phyloP scores from a whole-genome alignment of 768 basidiomycete species.

The Sarcodon sp. region DNA sequence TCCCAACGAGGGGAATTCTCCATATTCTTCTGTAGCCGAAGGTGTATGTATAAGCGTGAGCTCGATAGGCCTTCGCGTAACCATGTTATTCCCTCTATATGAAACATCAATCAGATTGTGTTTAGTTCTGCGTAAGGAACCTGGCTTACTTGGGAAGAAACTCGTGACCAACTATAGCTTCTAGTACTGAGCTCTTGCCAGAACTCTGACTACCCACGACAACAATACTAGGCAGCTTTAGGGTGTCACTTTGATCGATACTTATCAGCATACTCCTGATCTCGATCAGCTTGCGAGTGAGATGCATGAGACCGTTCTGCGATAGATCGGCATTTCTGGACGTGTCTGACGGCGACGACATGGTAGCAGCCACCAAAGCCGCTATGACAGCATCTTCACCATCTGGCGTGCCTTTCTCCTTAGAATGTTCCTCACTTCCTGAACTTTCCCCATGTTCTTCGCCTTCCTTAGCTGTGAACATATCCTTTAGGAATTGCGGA shows the following conservation, averaged over 20 bases:
- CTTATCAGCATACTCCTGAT: conserved; percentile 90
- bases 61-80: conserved; percentile 95
- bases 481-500: conserved; percentile 57
- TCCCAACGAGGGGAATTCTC: conserved; percentile 87
- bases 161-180: conserved; percentile 95
- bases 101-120: neutral
- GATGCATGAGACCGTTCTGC: conserved; percentile 81
- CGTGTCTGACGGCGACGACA: conserved; percentile 64
- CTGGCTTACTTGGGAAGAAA: conserved; percentile 91
- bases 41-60: conserved; percentile 94
- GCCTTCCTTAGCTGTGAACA: conserved; percentile 24
- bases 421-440: conserved; percentile 20
- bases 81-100: conserved; percentile 94
- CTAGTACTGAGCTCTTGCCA: conserved; percentile 95
- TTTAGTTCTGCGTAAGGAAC: neutral
- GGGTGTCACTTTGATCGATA: conserved; percentile 89
- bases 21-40: conserved; percentile 60
- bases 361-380: conserved; percentile 62
- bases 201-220: conserved; percentile 98
- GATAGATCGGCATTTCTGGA: conserved; percentile 22
- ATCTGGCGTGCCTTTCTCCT: conserved; percentile 25
- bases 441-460: conserved; percentile 10
- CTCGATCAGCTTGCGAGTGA: conserved; percentile 92
- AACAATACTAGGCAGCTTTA: conserved; percentile 95
- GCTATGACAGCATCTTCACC: conserved; percentile 57